Evolutionary conservation across 139 green algal species (phyloP).

Genomic region (Monoraphidium neglectum): DNA sequence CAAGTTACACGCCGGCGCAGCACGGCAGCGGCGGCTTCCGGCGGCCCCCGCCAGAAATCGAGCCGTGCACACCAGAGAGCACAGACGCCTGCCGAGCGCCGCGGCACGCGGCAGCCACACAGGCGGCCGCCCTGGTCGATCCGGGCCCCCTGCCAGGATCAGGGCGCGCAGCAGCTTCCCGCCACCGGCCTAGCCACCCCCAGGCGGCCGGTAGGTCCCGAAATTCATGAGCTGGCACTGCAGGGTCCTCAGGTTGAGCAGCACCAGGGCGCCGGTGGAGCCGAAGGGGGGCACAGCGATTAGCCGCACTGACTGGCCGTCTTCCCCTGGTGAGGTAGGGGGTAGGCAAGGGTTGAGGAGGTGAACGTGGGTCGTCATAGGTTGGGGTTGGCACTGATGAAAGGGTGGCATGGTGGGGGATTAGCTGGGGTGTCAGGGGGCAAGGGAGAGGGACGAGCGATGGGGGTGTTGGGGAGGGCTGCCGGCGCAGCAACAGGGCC

Average conservation of each 20-base stretch:
- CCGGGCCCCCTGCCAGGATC: too few relatives aligned
- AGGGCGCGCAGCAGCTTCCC: too few relatives aligned
- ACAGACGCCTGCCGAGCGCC: too few relatives aligned
- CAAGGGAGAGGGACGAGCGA: neutral
- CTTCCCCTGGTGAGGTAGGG: slow-evolving; percentile 35
- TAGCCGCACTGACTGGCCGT: slow-evolving; percentile 58
- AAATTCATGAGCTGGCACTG: slow-evolving; percentile 77
- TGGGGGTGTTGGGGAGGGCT: neutral
- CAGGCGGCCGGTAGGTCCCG: too few relatives aligned
- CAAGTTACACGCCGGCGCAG: too few relatives aligned
- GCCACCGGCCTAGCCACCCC: too few relatives aligned
- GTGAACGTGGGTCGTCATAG: neutral
- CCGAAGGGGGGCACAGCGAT: slow-evolving; percentile 81
- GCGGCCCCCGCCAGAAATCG: too few relatives aligned
- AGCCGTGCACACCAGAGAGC: too few relatives aligned
- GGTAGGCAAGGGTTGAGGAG: neutral
- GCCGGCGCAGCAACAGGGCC: neutral
- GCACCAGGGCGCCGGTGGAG: slow-evolving; percentile 68
- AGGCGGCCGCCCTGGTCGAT: too few relatives aligned
- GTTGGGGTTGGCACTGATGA: neutral
- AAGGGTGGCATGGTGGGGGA: neutral
- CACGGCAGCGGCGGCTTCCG: too few relatives aligned
- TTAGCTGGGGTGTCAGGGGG: neutral
- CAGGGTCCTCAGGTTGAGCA: slow-evolving; percentile 89
- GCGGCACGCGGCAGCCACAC: too few relatives aligned